Conservation (phyloP, 1,284 basidiomycete genomes). For the Cryptococcus wingfieldii region DNA sequence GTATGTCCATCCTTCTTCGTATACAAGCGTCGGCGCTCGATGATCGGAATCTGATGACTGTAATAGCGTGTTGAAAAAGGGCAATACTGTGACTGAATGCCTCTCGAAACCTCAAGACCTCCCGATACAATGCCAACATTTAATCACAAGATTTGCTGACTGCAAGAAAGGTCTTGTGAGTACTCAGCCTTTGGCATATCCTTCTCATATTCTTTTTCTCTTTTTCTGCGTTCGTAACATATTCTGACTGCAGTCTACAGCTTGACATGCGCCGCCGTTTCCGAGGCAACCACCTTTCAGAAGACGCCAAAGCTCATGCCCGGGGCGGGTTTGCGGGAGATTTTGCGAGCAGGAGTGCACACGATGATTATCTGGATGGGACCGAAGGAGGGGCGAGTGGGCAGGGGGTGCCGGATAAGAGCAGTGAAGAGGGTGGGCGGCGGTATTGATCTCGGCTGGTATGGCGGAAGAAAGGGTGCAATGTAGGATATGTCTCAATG, state of each 20-base stretch:
- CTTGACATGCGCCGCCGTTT: constrained; percentile 49
- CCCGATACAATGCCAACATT: constrained; percentile 45
- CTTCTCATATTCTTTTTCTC: neutral
- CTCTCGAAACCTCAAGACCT: constrained; percentile 34
- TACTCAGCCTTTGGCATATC: neutral
- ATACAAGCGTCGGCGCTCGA: neutral
- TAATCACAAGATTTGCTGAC: constrained; percentile 43
- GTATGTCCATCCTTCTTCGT: constrained; percentile 20
- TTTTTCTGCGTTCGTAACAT: neutral
- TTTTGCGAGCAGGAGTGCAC: too few species aligned
- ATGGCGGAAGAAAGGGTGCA: too few species aligned
- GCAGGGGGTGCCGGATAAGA: neutral
- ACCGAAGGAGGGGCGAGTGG: neutral
- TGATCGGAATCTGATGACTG: neutral
- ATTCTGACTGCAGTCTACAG: constrained; percentile 14
- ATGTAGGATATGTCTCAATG: too few species aligned
- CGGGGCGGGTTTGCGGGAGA: neutral
- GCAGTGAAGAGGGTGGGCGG: too few species aligned
- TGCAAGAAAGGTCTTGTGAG: constrained; percentile 48
- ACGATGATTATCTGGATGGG: too few species aligned
- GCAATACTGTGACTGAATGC: constrained; percentile 42
- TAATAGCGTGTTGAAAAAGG: constrained; percentile 39
- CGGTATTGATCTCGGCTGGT: too few species aligned
- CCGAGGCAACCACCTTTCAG: constrained; percentile 43
- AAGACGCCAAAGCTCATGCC: constrained; percentile 11